phyloP scores from a whole-genome alignment of 1,284 basidiomycete genomes.

The Golubevia pallescens region DNA sequence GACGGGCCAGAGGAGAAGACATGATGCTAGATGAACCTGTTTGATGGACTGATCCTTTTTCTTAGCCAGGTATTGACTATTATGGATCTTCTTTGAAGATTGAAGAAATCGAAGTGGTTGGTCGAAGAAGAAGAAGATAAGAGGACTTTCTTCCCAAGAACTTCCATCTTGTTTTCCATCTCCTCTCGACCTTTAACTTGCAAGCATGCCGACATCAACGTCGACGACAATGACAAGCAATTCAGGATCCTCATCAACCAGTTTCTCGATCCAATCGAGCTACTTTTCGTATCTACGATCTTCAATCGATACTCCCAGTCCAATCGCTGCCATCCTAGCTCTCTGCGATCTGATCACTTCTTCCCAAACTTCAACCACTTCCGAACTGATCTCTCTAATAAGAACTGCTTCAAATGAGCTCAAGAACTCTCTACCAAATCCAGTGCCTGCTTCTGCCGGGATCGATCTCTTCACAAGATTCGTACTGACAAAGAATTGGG shows the following conservation, averaged over 20 bases:
- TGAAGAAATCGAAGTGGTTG: not conserved
- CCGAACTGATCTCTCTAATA: conserved; percentile 57
- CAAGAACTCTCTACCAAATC: conserved; percentile 47
- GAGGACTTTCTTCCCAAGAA: not conserved
- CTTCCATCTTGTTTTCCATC: too few species aligned
- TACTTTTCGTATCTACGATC: conserved; percentile 42
- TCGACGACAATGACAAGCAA: too few species aligned
- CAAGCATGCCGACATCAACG: too few species aligned
- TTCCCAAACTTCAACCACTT: conserved; percentile 43
- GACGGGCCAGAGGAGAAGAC: too few species aligned
- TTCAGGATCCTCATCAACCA: conserved; percentile 7
- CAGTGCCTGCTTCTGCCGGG: conserved; percentile 56
- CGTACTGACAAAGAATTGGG: conserved; percentile 60
- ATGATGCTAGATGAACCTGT: too few species aligned
- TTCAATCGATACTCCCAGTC: conserved; percentile 41
- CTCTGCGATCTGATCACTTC: conserved; percentile 48
- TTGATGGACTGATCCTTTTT: too few species aligned
- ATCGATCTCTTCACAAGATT: conserved; percentile 57
- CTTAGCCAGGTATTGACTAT: too few species aligned
- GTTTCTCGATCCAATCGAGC: conserved; percentile 41
- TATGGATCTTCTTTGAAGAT: not conserved
- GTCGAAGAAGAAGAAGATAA: not conserved
- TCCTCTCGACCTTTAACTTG: too few species aligned
- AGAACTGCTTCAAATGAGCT: conserved; percentile 38
- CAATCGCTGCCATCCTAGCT: conserved; percentile 60